Evolutionary conservation across 257 asterid genomes (phyloP), one percentile per base, ranked within the genome.

Genomic region (Ilex aquifolium): DNA sequence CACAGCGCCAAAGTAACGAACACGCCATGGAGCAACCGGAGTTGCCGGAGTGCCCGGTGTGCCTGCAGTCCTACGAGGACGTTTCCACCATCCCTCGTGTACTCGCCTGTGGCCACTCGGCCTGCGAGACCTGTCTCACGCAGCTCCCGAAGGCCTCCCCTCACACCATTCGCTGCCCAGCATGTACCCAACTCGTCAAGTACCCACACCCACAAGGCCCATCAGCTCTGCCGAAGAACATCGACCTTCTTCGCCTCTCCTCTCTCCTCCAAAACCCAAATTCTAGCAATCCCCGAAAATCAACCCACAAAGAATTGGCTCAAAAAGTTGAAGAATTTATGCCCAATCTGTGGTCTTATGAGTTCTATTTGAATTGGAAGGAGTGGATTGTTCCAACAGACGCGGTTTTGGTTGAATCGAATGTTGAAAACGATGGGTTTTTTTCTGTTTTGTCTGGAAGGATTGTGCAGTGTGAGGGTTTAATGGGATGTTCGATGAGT

Each of bases 11-110:
- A 21, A 21, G 27, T 21, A 21, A 21, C 27, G 27, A 21, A 21
- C 56, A 13, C 14, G 63, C 69, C 67, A 82, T 82, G 95, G 95
- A 84, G 48, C 72, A 64, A 65, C 77, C 62, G 72, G 98, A 86
- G 80, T 87, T 82, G 53, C 96, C 97, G 61, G 98, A 92, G 83
- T 92, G 97, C 64, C 95, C 97, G 46, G 98, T 92, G 31, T 92
- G 98, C 66, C 83, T 92, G 42, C 82, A 70, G 69, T 69, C 73
- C 12, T 92, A 83, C 84, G 91, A 79, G 70, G 76, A 79, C 69
- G 74, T 59, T 8, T 64, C 88, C 32, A 42, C 60, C 64, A 52
- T 92, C 73, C 98, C 98, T 0, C 95, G 95, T 21, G 95, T 92
- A 59, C 90, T 92, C 61, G 64, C 86, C 36, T 92, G 98, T 62